phyloP scores from a whole-genome alignment of 805 yeast genomes.

The Saccharomycopsis babjevae region DNA sequence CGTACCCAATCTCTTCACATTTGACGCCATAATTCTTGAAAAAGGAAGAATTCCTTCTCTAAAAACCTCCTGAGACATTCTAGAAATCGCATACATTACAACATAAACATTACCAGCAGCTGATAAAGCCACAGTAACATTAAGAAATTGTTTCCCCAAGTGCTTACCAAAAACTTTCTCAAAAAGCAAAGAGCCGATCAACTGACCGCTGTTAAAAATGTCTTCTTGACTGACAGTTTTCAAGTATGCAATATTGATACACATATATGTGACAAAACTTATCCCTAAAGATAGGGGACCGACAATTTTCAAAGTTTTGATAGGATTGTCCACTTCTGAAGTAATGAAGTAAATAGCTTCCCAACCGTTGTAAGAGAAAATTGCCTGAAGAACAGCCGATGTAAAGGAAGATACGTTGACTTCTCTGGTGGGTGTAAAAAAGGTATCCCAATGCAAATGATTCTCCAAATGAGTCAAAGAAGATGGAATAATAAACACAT shows the following conservation, averaged over 20 bases:
- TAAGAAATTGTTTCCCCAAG: constrained; percentile 44
- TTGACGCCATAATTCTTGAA: constrained; percentile 40
- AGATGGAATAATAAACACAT: constrained; percentile 40
- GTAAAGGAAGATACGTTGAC: constrained; percentile 39
- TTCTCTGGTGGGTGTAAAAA: constrained; percentile 24
- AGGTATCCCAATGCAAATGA: constrained; percentile 29
- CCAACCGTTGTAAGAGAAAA: constrained; percentile 58
- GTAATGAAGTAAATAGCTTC: constrained; percentile 49
- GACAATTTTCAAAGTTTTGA: constrained; percentile 46
- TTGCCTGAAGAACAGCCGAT: constrained; percentile 45
- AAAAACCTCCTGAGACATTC: constrained; percentile 57
- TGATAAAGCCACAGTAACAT: constrained; percentile 49
- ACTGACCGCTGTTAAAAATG: constrained; percentile 42
- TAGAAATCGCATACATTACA: constrained; percentile 45
- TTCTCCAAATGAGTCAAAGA: constrained; percentile 35
- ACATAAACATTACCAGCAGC: constrained; percentile 57
- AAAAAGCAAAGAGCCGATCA: constrained; percentile 49
- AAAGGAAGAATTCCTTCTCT: constrained; percentile 54
- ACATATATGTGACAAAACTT: constrained; percentile 38
- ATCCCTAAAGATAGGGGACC: constrained; percentile 46
- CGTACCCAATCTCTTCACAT: constrained; percentile 40
- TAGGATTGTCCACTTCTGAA: constrained; percentile 52
- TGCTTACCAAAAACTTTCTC: constrained; percentile 43
- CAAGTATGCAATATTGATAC: constrained; percentile 47
- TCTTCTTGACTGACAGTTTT: constrained; percentile 45